Evolutionary conservation across 129 eudicot genomes (phyloP).

Genomic region (Flaveria robusta): DNA sequence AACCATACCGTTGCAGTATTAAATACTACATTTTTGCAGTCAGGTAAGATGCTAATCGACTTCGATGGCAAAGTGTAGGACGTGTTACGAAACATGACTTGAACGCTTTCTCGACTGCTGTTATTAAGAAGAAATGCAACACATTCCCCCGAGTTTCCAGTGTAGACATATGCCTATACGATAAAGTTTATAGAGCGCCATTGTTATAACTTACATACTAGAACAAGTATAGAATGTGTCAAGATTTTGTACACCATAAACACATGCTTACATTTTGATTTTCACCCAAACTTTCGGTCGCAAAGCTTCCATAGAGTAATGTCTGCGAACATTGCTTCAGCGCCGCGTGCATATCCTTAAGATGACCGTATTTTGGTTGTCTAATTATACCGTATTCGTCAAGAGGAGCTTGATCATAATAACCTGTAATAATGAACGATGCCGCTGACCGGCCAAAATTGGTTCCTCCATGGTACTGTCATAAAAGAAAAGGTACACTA

Average conservation of each 20-base stretch:
- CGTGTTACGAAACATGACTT: conserved; percentile 48
- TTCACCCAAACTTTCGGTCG: conserved; percentile 41
- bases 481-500: neutral
- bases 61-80: conserved; percentile 53
- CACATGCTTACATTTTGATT: conserved; percentile 51
- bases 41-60: conserved; percentile 90
- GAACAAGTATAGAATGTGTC: neutral
- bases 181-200: neutral
- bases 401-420: conserved; percentile 91
- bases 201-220: neutral
- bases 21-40: conserved; percentile 67
- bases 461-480: conserved; percentile 96
- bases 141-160: conserved; percentile 51
- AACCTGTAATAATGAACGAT: conserved; percentile 57
- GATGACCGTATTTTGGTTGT: conserved; percentile 90
- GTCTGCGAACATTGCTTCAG: conserved; percentile 54
- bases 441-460: conserved; percentile 77
- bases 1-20: conserved; percentile 78
- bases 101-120: conserved; percentile 20
- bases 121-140: conserved; percentile 74
- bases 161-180: conserved; percentile 66
- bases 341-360: conserved; percentile 73
- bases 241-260: neutral
- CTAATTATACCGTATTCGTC: conserved; percentile 79
- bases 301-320: conserved; percentile 48